Percentiles rank a stretch among this genome's conserved stretches.
Conservation (phyloP, 208 protist species). For the Acanthamoeba divionensis region DNA sequence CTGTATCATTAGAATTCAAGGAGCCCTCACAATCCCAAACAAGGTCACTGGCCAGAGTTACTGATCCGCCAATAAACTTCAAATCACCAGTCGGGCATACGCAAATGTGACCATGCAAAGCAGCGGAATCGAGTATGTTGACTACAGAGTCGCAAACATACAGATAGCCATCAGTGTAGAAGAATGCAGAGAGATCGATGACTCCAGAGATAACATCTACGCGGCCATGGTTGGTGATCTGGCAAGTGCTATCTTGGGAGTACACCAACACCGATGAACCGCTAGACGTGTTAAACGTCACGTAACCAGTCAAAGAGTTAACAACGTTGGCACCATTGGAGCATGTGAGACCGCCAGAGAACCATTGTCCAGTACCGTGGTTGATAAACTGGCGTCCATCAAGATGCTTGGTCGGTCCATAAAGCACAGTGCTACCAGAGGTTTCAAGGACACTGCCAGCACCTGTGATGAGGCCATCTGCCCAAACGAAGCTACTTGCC, state of each 20-base stretch:
- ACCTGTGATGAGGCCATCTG: too few species aligned
- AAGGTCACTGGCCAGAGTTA: background rate
- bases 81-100: background rate
- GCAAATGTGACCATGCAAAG: background rate
- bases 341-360: background rate
- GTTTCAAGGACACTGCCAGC: background rate
- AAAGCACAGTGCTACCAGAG: background rate
- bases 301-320: background rate
- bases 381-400: conserved; percentile 2
- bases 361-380: conserved; percentile 24
- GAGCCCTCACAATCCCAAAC: background rate
- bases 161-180: conserved; percentile 37
- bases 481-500: too few species aligned
- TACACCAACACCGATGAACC: background rate
- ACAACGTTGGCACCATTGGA: background rate
- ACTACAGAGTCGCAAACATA: conserved; percentile 38
- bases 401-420: conserved; percentile 8
- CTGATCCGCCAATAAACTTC: conserved; percentile 7
- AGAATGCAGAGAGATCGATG: background rate
- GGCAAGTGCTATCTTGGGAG: background rate
- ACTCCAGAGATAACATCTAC: background rate
- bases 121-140: background rate
- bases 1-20: background rate
- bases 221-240: background rate
- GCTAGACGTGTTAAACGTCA: background rate